Base-by-base conservation (phyloP, 495 filamentous ascomycete genomes). In the Lasiosphaeria hispida region DNA sequence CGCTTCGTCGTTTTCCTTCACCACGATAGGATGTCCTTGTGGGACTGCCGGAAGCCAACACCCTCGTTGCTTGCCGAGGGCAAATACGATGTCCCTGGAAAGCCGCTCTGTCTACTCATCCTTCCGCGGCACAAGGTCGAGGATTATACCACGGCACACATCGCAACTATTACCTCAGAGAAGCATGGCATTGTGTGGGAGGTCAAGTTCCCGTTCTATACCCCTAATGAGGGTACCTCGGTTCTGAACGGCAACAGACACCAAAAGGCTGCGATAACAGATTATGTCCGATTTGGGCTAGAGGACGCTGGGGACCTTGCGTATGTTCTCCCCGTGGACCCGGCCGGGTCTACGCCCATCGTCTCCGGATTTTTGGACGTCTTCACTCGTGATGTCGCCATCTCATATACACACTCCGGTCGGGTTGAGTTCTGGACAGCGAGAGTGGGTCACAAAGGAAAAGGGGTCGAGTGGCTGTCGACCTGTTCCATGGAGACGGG, bases 131-230 rank as follows among this genome's bases (percentile, higher is more conserved):
- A 81, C 10, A 79, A 83, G 15, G 74, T 77, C 40, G 76, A 79
- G 52, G 73, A 80, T 9, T 70, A 71, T 43, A 72, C 74, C 5
- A 67, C 77, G 7, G 79, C 79, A 13, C 90, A 96, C 72, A 78
- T 96, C 43, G 92, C 91, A 14, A 90, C 89, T 3, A 85, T 96
- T 58, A 89, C 83, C 9, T 90, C 90, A 9, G 85, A 91, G 53
- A 87, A 91, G 79, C 83, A 83, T 54, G 93, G 93, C 0, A 83
- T 96, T 52, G 88, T 88, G 4, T 97, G 93, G 93, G 87, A 95
- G 68, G 72, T 96, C 13, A 73, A 74, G 49, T 70, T 89, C 40
- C 81, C 69, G 10, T 69, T 63, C 35, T 72, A 72, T 17, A 36
- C 84, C 15, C 57, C 59, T 14, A 61, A 69, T 48, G 44, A 71